Conservation (phyloP, 176 grass and related monocot genomes). For the Saccharum officinarum region DNA sequence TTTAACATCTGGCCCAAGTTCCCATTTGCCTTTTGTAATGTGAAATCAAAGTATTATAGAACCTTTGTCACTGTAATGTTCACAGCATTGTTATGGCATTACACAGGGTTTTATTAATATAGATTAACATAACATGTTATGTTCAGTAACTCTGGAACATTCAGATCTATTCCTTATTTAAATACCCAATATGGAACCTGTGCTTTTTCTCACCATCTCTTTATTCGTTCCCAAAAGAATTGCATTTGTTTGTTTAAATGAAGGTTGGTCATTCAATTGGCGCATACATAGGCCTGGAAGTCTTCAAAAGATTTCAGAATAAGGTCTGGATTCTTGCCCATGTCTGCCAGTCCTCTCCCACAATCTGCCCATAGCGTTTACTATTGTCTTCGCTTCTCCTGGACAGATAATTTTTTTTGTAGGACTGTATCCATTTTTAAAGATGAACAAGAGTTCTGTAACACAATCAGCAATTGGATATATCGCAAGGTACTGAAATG, state of each 20-base stretch:
- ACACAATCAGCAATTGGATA: conserved; percentile 68
- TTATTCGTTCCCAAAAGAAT: not conserved
- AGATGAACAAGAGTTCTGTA: conserved; percentile 68
- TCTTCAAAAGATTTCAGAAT: conserved; percentile 74
- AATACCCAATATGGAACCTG: not conserved
- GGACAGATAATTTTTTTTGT: conserved; percentile 60
- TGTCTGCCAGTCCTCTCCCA: not conserved
- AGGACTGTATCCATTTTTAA: conserved; percentile 96
- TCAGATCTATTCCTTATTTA: not conserved
- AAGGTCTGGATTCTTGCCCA: conserved; percentile 47
- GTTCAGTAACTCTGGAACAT: not conserved
- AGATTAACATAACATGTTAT: not conserved
- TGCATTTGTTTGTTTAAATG: conserved; percentile 18
- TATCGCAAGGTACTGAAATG: conserved; percentile 63
- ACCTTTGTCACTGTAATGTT: not conserved
- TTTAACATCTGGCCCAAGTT: not conserved
- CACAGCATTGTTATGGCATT: not conserved
- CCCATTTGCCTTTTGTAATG: not conserved
- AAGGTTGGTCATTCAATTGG: conserved; percentile 99
- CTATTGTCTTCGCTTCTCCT: conserved; percentile 38
- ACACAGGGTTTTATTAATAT: not conserved
- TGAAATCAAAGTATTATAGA: not conserved
- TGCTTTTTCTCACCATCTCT: not conserved
- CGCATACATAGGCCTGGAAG: conserved; percentile 74
- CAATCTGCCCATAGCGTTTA: conserved; percentile 11